Evolutionary conservation across 495 filamentous ascomycete species (phyloP), one percentile per base, ranked within the genome.

Genomic region (Hypomontagnella submonticulosa): DNA sequence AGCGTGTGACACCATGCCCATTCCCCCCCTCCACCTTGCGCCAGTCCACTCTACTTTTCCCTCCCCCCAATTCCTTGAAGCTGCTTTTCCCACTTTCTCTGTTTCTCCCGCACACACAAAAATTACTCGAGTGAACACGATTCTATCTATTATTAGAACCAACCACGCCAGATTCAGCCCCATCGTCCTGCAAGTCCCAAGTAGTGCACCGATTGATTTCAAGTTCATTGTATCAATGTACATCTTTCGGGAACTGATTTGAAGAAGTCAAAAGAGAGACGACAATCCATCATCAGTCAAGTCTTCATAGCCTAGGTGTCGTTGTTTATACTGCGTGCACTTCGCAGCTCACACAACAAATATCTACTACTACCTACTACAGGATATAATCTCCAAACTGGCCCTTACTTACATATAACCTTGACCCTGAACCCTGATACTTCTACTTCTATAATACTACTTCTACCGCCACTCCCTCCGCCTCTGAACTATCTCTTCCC

Each of bases 61-160:
- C 59, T 63, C 46, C 56, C 55, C 70, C 62, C 52, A 55, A 61
- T 70, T 66, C 62, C 59, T 66, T 52, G 54, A 65, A 42, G 57
- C 60, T 66, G 57, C 34, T 53, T 53, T 53, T 38, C 36, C 65
- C 67, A 61, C 60, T 68, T 67, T 57, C 60, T 57, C 57, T 52
- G 67, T 66, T 66, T 61, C 66, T 67, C 57, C 66, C 66, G 66
- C 54, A 57, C 61, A 66, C 66, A 66, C 61, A 61, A 60, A 65
- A 73, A 67, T 58, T 27, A 67, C 57, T 69, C 59, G 61, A 71
- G 62, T 73, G 67, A 74, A 72, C 75, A 75, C 73, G 69, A 71
- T 73, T 63, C 71, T 63, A 52, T 79, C 78, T 80, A 80, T 79
- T 76, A 76, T 79, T 80, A 79, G 78, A 74, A 80, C 70, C 75